Conservation (phyloP, 495 filamentous ascomycete genomes). For the Trichoderma virens region DNA sequence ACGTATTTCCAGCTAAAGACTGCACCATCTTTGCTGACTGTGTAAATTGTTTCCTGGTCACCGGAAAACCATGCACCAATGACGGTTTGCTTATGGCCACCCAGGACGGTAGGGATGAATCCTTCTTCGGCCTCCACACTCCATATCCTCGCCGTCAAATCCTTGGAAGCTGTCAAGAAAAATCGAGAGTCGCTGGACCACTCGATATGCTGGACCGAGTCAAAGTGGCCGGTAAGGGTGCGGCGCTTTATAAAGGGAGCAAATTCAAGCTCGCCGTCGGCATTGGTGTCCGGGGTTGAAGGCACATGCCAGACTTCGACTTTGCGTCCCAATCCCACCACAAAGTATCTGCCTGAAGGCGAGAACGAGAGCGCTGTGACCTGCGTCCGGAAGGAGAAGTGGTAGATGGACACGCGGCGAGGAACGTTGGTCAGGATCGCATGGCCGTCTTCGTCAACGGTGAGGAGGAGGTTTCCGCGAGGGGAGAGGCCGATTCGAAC, state of each 20-base stretch:
- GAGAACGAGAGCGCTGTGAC: constrained; percentile 86
- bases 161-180: constrained; percentile 83
- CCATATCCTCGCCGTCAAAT: constrained; percentile 90
- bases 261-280: constrained; percentile 82
- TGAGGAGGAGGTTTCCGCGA: constrained; percentile 80
- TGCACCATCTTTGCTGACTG: constrained; percentile 50
- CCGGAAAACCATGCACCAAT: constrained; percentile 86
- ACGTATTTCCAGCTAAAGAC: constrained; percentile 61
- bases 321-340: constrained; percentile 71
- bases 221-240: constrained; percentile 80
- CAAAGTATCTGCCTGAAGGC: constrained; percentile 84
- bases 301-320: constrained; percentile 96
- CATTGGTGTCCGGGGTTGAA: constrained; percentile 66
- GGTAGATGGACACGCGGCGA: constrained; percentile 75
- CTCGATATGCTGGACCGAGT: constrained; percentile 72
- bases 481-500: constrained; percentile 79
- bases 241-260: constrained; percentile 88
- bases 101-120: constrained; percentile 80
- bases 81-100: constrained; percentile 82
- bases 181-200: constrained; percentile 96
- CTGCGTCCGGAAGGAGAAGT: constrained; percentile 84
- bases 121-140: constrained; percentile 80
- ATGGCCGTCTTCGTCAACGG: constrained; percentile 88
- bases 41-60: constrained; percentile 68
- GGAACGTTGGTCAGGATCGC: constrained; percentile 85